Evolutionary conservation across 2,329 filamentous ascomycete genomes (phyloP), one percentile per base, ranked within the genome.

Genomic region (Periconia macrospinosa): DNA sequence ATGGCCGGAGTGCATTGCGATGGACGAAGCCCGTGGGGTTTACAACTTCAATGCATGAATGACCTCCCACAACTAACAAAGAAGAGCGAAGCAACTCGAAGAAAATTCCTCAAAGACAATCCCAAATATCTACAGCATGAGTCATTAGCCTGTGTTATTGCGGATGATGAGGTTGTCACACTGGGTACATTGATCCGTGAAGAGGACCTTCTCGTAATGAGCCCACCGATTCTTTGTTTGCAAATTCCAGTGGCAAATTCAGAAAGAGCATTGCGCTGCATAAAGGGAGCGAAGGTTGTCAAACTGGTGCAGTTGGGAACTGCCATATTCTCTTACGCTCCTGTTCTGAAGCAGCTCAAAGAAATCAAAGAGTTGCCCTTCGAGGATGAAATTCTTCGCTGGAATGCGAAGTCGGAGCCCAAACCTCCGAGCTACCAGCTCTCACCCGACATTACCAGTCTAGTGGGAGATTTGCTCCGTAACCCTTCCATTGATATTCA

Each of bases 271-370:
- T 62, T 90, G 0, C 41, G 74, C 30, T 46, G 55, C 2, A 66
- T 62, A 44, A 71, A 67, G 41, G 18, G 20, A 1, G 58, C 68
- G 0, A 45, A 56, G 23, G 33, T 72, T 18, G 62, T 82, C 14
- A 62, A 74, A 5, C 85, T 90, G 41, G 67, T 86, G 0, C 70
- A 86, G 2, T 81, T 90, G 0, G 81, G 89, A 41, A 87, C 87
- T 0, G 78, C 87, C 0, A 79, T 87, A 0, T 91, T 90, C 63
- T 84, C 87, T 0, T 90, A 86, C 51, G 85, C 90, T 50, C 88
- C 88, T 0, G 78, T 91, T 1, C 67, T 91, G 5, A 70, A 80
- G 45, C 78, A 82, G 1, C 73, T 91, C 1, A 81, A 89, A 63
- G 70, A 75, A 0, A 83, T 84, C 19, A 73, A 66, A 0, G 78